Evolutionary conservation across 306 rosid species (phyloP), one percentile per base, ranked within the genome.

Genomic region (Pyrus pyrifolia): DNA sequence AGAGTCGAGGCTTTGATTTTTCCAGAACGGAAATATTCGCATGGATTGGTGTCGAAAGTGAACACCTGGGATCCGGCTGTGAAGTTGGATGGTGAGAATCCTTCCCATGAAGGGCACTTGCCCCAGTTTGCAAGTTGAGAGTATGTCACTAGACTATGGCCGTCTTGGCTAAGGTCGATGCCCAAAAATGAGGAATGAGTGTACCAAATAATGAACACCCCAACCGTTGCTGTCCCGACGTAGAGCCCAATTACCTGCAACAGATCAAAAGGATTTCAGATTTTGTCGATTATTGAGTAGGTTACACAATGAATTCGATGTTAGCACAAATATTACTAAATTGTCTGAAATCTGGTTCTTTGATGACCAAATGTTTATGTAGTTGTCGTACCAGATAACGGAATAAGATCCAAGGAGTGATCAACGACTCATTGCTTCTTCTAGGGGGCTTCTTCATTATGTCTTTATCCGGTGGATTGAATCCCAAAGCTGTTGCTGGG

Each of bases 401-500:
- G 87, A 95, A 88, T 80, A 95, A 82, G 80, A 90, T 92, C 98
- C 97, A 95, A 71, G 91, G 78, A 63, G 85, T 90, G 81, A 95
- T 92, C 44, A 95, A 83, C 3, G 96, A 87, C 82, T 95, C 97
- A 23, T 88, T 87, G 68, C 89, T 95, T 76, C 84, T 90, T 72
- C 96, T 85, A 40, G 98, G 97, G 55, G 89, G 96, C 85, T 92
- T 95, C 82, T 89, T 87, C 98, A 95, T 90, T 73, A 95, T 88
- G 77, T 95, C 96, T 60, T 78, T 88, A 74, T 95, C 97, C 0
- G 93, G 98, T 82, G 98, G 97, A 80, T 92, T 95, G 71, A 95
- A 95, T 77, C 98, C 98, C 83, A 95, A 81, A 45, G 98, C 97
- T 5, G 98, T 95, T 18, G 98, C 98, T 14, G 98, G 98, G 63